Percentiles rank a stretch among this genome's conserved stretches.
Conservation (phyloP, 768 basidiomycete species). For the Tephrocybe sp. region DNA sequence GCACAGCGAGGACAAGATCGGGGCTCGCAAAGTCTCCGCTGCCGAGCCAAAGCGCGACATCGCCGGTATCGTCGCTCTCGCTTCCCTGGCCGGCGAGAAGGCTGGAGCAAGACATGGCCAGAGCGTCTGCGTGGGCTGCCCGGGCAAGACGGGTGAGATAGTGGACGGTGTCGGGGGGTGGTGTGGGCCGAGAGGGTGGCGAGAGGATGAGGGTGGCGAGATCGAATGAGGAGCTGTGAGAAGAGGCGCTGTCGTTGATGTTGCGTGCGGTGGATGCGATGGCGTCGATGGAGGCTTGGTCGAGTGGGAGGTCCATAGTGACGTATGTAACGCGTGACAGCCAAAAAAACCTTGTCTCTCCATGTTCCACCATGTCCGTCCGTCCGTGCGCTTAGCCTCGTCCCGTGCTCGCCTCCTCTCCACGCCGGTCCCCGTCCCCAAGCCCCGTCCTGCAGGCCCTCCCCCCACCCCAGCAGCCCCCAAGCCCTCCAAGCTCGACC, state of each 20-base stretch:
- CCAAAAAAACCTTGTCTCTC: conserved; percentile 12
- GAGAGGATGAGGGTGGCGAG: conserved; percentile 21
- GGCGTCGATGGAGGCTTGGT: conserved; percentile 7
- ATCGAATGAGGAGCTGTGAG: conserved; percentile 12
- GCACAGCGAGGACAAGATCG: conserved; percentile 28
- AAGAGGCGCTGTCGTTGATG: conserved; percentile 9
- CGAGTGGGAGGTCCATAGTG: conserved; percentile 14
- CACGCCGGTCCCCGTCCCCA: conserved; percentile 21
- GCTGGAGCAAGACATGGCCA: conserved; percentile 44
- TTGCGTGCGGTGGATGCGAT: conserved; percentile 21
- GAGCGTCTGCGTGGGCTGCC: conserved; percentile 39
- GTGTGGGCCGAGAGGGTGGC: conserved; percentile 8
- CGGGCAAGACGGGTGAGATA: conserved; percentile 35
- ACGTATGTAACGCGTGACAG: conserved; percentile 20
- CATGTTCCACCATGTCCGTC: conserved; percentile 12
- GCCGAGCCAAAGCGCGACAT: conserved; percentile 55
- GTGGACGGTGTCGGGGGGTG: conserved; percentile 3
- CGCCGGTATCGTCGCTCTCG: conserved; percentile 58
- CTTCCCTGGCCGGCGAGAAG: conserved; percentile 52
- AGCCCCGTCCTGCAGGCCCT: conserved; percentile 6
- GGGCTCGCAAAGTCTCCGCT: conserved; percentile 30
- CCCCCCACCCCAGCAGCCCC: conserved; percentile 18
- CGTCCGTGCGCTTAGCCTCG: not conserved
- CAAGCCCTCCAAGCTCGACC: conserved; percentile 50
- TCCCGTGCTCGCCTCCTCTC: conserved; percentile 15